These are phyloP conservation scores for Ajuga reptans DNA, from an alignment of 305 asterid species.

Conservation along the genomic window DNA sequence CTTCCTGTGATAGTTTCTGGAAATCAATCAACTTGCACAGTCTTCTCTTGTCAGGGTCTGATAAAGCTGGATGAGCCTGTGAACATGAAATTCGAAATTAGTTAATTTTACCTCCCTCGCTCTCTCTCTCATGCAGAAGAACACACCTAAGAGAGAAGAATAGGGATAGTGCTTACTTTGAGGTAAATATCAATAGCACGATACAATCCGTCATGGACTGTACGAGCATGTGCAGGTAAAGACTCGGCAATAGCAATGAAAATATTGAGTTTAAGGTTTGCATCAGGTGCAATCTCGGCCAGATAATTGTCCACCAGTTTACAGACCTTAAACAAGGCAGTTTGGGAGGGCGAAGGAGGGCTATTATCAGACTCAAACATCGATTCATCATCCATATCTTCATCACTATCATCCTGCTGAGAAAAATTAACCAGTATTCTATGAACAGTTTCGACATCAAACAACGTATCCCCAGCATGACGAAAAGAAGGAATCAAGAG, in stretches of 20 bases:
- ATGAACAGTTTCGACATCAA: conserved; percentile 75
- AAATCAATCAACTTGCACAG: conserved; percentile 81
- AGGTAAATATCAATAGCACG: conserved; percentile 84
- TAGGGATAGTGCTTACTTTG: conserved; percentile 46
- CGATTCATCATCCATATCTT: conserved; percentile 61
- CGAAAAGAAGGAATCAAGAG: conserved; percentile 76
- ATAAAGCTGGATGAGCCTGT: conserved; percentile 77
- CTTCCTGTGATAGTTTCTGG: conserved; percentile 83
- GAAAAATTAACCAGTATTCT: conserved; percentile 70
- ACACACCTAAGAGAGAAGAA: neutral
- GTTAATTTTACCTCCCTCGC: neutral
- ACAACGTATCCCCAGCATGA: conserved; percentile 72
- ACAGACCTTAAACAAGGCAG: conserved; percentile 64
- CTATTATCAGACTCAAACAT: conserved; percentile 46
- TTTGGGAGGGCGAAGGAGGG: conserved; percentile 64
- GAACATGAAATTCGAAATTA: neutral
- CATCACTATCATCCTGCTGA: conserved; percentile 68
- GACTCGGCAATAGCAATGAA: conserved; percentile 71
- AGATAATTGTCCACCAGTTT: conserved; percentile 71
- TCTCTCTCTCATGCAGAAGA: neutral
- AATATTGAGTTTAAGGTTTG: conserved; percentile 59
- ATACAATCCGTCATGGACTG: conserved; percentile 66
- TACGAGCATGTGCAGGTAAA: conserved; percentile 70
- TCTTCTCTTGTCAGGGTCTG: conserved; percentile 71
- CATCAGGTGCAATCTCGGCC: conserved; percentile 86